Percentiles rank a stretch among this genome's conserved stretches.
These are phyloP conservation scores for Penicillium parvum DNA, from an alignment of 495 filamentous ascomycete genomes.

Conservation along the genomic window DNA sequence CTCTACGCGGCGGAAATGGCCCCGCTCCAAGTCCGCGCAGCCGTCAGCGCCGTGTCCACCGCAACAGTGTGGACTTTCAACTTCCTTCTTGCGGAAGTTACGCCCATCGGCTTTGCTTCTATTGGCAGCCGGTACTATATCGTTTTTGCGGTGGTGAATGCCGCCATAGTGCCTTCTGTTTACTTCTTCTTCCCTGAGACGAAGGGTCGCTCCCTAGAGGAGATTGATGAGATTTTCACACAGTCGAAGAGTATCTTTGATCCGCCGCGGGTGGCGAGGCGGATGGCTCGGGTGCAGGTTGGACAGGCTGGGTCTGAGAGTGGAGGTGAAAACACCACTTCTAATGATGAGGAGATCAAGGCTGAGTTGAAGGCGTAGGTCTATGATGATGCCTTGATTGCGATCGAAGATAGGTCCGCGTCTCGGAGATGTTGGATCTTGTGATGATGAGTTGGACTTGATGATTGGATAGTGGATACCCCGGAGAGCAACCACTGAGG, in stretches of 20 bases:
- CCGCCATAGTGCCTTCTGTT: constrained; percentile 42
- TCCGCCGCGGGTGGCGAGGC: constrained; percentile 22
- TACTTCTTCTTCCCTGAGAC: constrained; percentile 59
- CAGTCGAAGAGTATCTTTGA: constrained; percentile 30
- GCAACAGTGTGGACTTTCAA: constrained; percentile 60
- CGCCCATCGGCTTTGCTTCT: constrained; percentile 40
- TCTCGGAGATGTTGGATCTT: no score
- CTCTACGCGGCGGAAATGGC: constrained; percentile 62
- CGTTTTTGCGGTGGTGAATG: constrained; percentile 45
- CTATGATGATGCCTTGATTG: no score
- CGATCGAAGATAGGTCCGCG: no score
- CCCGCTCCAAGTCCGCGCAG: constrained; percentile 60
- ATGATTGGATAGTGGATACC: no score
- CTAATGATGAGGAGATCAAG: constrained; percentile 7
- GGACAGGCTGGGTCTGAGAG: constrained; percentile 1
- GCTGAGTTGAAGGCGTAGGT: no score
- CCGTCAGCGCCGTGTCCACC: constrained; percentile 59
- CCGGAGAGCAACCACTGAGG: no score
- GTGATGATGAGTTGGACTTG: no score
- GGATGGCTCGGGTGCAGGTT: constrained; percentile 14
- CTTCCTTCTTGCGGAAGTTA: constrained; percentile 44
- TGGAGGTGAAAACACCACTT: constrained; percentile 2
- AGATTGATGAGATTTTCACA: constrained; percentile 68
- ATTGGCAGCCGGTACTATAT: constrained; percentile 47
- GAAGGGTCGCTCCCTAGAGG: constrained; percentile 59